Base-by-base conservation (phyloP, 805 yeast species). In the Schwanniomyces polymorphus region DNA sequence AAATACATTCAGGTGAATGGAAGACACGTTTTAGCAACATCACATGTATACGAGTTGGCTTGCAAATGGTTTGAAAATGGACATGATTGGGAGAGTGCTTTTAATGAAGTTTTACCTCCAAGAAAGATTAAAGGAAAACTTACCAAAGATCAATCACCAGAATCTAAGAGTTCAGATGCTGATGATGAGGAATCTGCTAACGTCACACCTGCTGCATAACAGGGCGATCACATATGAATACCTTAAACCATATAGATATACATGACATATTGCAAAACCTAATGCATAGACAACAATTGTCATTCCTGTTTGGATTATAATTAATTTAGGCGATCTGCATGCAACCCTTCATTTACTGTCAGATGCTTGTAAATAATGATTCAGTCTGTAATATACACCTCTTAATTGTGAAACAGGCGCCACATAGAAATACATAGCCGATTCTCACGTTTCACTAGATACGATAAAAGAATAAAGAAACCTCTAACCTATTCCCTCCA, bases 41-140 rank as follows among this genome's bases (percentile, higher is more conserved):
- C 95, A 27, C 98, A 92, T 63, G 98, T 94, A n/a, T 86, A 88
- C 50, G 97, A 92, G 63, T 68, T 94, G 50, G 73, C 91, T 68
- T 75, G 92, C 45, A 81, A 83, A 61, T 91, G 92, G 87, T 77
- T 84, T 49, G 96, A 91, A 57, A 45, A 42, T 23, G 70, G 74
- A 39, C 76, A 76, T 46, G 89, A 88, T 64, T 92, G 99, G 98
- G 86, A 82, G 56, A 67, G 64, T 43, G 95, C 97, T 0, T 91
- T 94, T 62, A 92, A 91, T 61, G 74, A 78, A n/a, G 94, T 88
- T 1, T 75, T 92, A 44, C 99, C 99, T 3, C 81, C 81, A 33
- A 76, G 98, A 54, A 94, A 91, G 59, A 50, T 70, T 26, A 61
- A 58, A 55, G 52, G 50, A 37, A 37, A 37, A 21, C 27, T 37